A percentile compares a stretch with the other conserved stretches of the same genome.
These are phyloP conservation scores for Neurospora sublineolata DNA, from an alignment of 495 filamentous ascomycete species.

Conservation along the genomic window DNA sequence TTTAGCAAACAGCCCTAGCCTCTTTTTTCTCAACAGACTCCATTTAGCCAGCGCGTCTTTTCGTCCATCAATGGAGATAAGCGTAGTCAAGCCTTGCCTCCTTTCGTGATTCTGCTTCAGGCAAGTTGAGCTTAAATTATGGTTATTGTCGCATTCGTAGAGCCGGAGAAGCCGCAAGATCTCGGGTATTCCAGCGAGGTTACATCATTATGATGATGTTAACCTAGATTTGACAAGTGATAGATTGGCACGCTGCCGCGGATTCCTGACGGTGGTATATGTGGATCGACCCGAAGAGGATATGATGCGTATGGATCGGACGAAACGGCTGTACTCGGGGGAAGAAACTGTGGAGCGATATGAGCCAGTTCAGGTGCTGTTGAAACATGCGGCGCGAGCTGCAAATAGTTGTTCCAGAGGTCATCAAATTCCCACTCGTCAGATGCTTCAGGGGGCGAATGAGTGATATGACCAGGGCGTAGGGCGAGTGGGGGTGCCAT, in stretches of 20 bases:
- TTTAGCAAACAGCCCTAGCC: not conserved
- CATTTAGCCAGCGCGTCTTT: not conserved
- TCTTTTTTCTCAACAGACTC: not conserved
- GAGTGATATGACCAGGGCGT: conserved; percentile 11
- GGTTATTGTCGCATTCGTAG: not conserved
- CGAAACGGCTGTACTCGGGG: conserved; percentile 1
- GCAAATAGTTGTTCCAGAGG: conserved; percentile 40
- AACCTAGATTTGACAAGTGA: conserved; percentile 8
- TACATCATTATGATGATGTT: not conserved
- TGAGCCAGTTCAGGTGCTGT: conserved; percentile 2
- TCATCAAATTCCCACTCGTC: conserved; percentile 44
- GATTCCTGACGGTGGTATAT: conserved; percentile 4
- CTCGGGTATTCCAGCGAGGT: not conserved
- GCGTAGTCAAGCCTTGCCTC: not conserved
- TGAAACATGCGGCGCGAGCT: conserved; percentile 12
- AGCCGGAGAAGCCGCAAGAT: not conserved
- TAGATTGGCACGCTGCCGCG: conserved; percentile 6
- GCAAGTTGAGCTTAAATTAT: not conserved
- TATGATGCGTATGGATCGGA: conserved; percentile 15
- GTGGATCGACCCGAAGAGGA: not conserved
- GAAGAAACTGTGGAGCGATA: conserved; percentile 15
- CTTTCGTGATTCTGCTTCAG: not conserved
- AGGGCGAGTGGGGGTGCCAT: not conserved
- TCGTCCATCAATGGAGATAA: not conserved
- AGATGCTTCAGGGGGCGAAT: conserved; percentile 19